phyloP scores from a whole-genome alignment of 139 green algal species.

The Tetraselmis striata region DNA sequence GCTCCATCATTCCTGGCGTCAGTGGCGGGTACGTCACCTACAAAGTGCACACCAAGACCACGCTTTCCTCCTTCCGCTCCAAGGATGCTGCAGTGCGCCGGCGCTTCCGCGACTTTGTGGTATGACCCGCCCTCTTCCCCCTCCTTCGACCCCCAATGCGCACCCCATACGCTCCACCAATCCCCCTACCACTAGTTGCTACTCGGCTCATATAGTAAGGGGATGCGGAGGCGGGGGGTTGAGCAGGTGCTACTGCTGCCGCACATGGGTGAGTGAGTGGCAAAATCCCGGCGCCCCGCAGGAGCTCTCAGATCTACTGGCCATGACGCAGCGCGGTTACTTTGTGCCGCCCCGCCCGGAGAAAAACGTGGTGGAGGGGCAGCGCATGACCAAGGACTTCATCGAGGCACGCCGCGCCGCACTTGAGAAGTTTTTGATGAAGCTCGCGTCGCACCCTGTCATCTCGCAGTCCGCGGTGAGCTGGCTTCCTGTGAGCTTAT shows the following conservation, averaged over 20 bases:
- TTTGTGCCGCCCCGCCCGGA: slow-evolving; percentile 85
- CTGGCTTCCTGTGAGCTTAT: no score
- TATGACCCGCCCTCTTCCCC: no score
- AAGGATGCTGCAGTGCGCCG: slow-evolving; percentile 50
- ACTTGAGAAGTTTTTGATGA: slow-evolving; percentile 78
- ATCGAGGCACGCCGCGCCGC: slow-evolving; percentile 63
- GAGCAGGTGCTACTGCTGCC: no score
- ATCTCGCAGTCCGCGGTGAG: slow-evolving; percentile 28
- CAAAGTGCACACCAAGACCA: slow-evolving; percentile 40
- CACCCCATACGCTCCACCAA: no score
- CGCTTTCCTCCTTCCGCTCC: slow-evolving; percentile 1
- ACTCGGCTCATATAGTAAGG: no score
- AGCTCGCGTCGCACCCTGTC: slow-evolving; percentile 70
- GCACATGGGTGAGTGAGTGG: no score
- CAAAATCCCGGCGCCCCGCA: no score
- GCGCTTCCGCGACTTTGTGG: slow-evolving; percentile 79
- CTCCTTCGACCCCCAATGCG: no score
- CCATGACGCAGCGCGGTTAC: slow-evolving; percentile 66
- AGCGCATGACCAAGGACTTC: slow-evolving; percentile 68
- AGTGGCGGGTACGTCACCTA: slow-evolving; percentile 51
- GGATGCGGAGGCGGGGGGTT: no score
- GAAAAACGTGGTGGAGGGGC: slow-evolving; percentile 75
- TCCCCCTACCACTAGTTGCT: no score
- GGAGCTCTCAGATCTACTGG: slow-evolving; percentile 63
- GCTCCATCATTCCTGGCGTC: slow-evolving; percentile 33